A percentile compares a stretch with the other conserved stretches of the same genome.
Evolutionary conservation across 2,329 filamentous ascomycete species (phyloP).

Genomic region (Sporothrix globosa): DNA sequence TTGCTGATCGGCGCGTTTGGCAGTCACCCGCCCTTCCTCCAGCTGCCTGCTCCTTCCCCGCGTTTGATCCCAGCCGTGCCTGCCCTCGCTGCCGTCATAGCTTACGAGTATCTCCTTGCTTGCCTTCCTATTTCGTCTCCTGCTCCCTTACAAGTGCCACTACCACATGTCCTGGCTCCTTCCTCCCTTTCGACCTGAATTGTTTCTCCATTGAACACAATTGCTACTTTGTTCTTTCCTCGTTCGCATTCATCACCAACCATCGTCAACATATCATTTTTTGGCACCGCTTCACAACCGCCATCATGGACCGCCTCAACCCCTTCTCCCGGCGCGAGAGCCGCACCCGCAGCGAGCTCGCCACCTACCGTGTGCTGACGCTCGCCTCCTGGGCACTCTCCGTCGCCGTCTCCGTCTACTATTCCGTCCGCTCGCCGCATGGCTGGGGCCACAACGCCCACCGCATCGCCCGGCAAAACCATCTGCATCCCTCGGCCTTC

Average conservation of each 20-base stretch:
- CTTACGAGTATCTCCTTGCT: conserved; percentile 10
- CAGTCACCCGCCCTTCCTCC: conserved; percentile 14
- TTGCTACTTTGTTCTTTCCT: not conserved
- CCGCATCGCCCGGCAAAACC: conserved; percentile 77
- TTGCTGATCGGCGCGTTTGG: not conserved
- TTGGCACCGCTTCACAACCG: not conserved
- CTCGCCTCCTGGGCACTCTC: conserved; percentile 74
- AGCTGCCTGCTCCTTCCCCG: conserved; percentile 18
- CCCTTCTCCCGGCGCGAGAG: conserved; percentile 74
- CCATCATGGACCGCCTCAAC: conserved; percentile 53
- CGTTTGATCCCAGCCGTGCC: conserved; percentile 7
- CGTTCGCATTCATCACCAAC: not conserved
- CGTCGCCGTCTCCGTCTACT: conserved; percentile 73
- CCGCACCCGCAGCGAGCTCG: conserved; percentile 63
- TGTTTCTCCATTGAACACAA: conserved; percentile 7
- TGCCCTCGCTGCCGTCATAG: conserved; percentile 30
- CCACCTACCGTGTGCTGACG: conserved; percentile 75
- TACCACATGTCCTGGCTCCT: not conserved
- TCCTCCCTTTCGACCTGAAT: not conserved
- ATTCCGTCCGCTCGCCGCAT: conserved; percentile 65
- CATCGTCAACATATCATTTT: not conserved
- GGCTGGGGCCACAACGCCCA: conserved; percentile 61
- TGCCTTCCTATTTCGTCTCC: not conserved
- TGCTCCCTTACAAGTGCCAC: conserved; percentile 6
- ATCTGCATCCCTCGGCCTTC: conserved; percentile 69